These are phyloP conservation scores for Leishmania martiniquensis DNA, from an alignment of 208 protist species.

Conservation along the genomic window DNA sequence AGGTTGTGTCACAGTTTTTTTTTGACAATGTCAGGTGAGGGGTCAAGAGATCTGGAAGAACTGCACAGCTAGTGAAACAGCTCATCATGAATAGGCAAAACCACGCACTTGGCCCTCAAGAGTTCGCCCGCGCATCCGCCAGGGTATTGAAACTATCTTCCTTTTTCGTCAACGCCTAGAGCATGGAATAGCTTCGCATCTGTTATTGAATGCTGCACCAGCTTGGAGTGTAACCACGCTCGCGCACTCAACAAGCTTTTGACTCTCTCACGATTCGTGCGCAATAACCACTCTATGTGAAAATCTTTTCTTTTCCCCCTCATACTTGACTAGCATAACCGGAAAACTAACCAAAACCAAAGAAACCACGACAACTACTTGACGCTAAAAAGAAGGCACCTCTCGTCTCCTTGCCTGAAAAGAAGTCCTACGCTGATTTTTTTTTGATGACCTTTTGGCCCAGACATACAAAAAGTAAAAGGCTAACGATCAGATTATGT, in stretches of 20 bases:
- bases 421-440: constrained; percentile 6
- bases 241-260: neutral
- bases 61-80: neutral
- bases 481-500: neutral
- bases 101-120: neutral
- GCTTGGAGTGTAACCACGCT: neutral
- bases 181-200: neutral
- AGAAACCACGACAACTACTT: constrained; percentile 20
- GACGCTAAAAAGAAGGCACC: neutral
- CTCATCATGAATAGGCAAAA: neutral
- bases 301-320: constrained; percentile 3
- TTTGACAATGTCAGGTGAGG: neutral
- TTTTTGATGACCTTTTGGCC: neutral
- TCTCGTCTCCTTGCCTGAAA: constrained; percentile 12
- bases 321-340: neutral
- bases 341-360: constrained; percentile 15
- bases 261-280: neutral
- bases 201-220: no score
- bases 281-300: neutral
- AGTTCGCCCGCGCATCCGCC: no score
- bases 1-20: neutral
- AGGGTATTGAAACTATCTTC: neutral
- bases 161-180: neutral
- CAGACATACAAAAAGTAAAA: neutral
- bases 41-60: neutral